phyloP scores from a whole-genome alignment of 352 stramenopile genomes.

The Phytophthora sp. region DNA sequence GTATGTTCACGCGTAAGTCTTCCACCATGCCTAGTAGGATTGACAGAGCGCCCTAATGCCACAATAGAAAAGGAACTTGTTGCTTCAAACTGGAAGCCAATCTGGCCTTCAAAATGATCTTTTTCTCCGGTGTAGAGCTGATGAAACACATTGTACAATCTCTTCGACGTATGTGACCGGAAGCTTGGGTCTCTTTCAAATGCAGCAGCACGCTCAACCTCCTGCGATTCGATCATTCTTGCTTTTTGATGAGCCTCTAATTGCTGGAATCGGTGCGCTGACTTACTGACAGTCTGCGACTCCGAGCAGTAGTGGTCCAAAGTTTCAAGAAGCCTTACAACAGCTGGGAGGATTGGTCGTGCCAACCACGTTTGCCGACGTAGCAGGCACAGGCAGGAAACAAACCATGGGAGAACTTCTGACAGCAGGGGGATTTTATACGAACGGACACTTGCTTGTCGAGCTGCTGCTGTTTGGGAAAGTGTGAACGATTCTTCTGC shows the following conservation, averaged over 20 bases:
- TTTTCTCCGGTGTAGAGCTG: conserved; percentile 90
- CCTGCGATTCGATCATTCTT: conserved; percentile 65
- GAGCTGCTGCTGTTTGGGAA: conserved; percentile 20
- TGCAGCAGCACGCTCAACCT: conserved; percentile 61
- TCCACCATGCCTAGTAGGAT: conserved; percentile 66
- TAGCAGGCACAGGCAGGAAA: conserved; percentile 81
- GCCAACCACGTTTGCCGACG: conserved; percentile 83
- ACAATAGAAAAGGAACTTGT: conserved; percentile 83
- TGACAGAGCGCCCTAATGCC: conserved; percentile 82
- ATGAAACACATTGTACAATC: conserved; percentile 89
- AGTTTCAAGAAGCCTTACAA: conserved; percentile 66
- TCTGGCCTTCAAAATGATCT: conserved; percentile 90
- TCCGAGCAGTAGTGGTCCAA: conserved; percentile 83
- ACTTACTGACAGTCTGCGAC: conserved; percentile 61
- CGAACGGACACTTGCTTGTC: conserved; percentile 44
- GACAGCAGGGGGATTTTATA: conserved; percentile 63
- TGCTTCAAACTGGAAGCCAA: conserved; percentile 90
- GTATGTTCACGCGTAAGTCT: conserved; percentile 73
- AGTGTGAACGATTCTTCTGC: conserved; percentile 56
- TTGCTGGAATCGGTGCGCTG: conserved; percentile 65
- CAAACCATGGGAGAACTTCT: conserved; percentile 76
- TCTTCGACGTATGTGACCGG: conserved; percentile 62
- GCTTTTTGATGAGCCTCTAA: conserved; percentile 69
- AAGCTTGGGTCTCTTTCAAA: conserved; percentile 52
- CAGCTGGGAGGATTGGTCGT: conserved; percentile 64